Base-by-base conservation (phyloP, 2,329 filamentous ascomycete genomes). In the Kalmusia sp. region DNA sequence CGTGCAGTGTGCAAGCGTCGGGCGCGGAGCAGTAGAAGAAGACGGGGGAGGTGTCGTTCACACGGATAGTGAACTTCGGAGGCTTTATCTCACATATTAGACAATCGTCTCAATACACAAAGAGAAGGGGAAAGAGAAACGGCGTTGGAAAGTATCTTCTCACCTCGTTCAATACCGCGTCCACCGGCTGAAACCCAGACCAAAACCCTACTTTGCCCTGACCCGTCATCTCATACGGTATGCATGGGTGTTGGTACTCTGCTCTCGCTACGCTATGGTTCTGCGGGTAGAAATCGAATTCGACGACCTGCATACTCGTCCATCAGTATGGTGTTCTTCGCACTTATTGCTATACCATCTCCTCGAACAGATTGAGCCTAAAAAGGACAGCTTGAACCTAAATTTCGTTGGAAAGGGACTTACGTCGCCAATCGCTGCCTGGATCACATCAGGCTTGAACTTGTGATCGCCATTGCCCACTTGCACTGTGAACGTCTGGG, bases 1-100 rank as follows among this genome's bases (percentile, higher is more conserved):
- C 82, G 46, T 86, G 83, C 2, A 76, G 71, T 8, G 82, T 79
- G 66, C 90, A 93, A 4, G 86, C 88, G 1, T 79, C 82, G 0
- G 84, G 81, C 0, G 88, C 87, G 0, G 86, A 65, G 54, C 71
- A 75, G 61, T 76, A 76, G 64, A 72, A 76, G 53, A 70, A 75
- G 1, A 75, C 65, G 2, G 73, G 72, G 1, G 59, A 33, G 1
- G 68, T 67, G 49, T 72, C 64, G 47, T 73, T 72, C 49, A 76
- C 57, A 1, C 30, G 44, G 27, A 74, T 38, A 9, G 30, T 51
- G 44, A 59, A 72, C 48, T 61, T 70, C 11, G 70, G 69, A 17
- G 69, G 68, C 61, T 68, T 39, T 33, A 5, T 28, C 34, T 17
- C n/a, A 4, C 21, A 27, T 37, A 14, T 11, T 14, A 12, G n/a